A percentile compares a stretch with the other conserved stretches of the same genome.
Conservation (phyloP, 75 land plant genomes). For the Ceratopteris richardii region DNA sequence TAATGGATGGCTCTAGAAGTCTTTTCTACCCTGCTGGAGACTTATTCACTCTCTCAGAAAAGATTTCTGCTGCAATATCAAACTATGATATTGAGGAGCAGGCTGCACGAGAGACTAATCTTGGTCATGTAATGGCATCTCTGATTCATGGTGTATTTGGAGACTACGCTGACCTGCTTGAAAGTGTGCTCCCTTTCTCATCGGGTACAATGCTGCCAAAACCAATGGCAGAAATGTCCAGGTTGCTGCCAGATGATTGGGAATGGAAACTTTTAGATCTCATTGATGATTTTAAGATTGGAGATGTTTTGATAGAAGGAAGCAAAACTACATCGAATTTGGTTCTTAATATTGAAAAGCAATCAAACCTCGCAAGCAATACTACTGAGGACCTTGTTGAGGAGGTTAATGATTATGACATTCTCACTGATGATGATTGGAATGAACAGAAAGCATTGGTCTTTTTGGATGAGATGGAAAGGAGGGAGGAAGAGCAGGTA, state of each 20-base stretch:
- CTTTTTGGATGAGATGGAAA: slow-evolving; percentile 7
- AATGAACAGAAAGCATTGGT: slow-evolving; percentile 9
- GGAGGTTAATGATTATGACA: neutral
- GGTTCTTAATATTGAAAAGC: neutral
- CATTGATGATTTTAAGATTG: neutral
- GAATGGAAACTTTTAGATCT: slow-evolving; percentile 51
- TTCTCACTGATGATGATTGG: slow-evolving; percentile 10
- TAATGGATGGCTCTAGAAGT: slow-evolving; percentile 63
- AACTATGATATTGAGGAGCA: slow-evolving; percentile 21
- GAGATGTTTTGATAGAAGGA: no score
- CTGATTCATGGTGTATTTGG: slow-evolving; percentile 51
- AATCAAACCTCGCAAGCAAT: neutral
- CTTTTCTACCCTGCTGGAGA: slow-evolving; percentile 55
- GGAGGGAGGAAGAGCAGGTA: slow-evolving; percentile 23
- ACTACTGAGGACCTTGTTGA: neutral
- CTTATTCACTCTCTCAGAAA: slow-evolving; percentile 17
- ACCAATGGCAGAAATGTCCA: slow-evolving; percentile 28
- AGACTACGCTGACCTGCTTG: slow-evolving; percentile 59
- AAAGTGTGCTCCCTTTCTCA: slow-evolving; percentile 71
- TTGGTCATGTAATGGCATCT: slow-evolving; percentile 41
- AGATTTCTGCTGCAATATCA: slow-evolving; percentile 37
- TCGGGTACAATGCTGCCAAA: slow-evolving; percentile 58
- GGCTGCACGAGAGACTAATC: slow-evolving; percentile 42
- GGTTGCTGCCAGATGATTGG: slow-evolving; percentile 32
- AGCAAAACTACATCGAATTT: neutral